Evolutionary conservation across 2,329 filamentous ascomycete species (phyloP).

Genomic region (Exophiala calicioides): DNA sequence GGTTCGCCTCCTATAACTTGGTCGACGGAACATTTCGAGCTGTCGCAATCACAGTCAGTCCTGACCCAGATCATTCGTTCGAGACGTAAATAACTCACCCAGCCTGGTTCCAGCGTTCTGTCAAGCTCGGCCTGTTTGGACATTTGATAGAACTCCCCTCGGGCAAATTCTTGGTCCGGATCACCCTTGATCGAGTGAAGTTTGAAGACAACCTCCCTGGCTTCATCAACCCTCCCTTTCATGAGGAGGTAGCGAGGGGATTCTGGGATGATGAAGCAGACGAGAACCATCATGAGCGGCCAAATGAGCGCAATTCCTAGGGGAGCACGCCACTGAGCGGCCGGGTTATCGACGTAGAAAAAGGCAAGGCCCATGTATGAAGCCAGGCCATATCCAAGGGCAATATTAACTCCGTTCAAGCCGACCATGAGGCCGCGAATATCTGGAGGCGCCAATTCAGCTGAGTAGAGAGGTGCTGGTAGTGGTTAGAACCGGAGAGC

Average conservation of each 20-base stretch:
- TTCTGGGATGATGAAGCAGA: constrained; percentile 33
- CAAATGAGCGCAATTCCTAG: constrained; percentile 22
- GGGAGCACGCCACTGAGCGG: constrained; percentile 22
- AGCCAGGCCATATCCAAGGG: constrained; percentile 22
- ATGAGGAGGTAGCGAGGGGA: constrained; percentile 34
- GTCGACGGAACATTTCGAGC: constrained; percentile 20
- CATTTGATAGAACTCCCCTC: constrained; percentile 26
- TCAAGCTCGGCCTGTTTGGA: constrained; percentile 24
- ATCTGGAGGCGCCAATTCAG: constrained; percentile 24
- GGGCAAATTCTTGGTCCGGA: constrained; percentile 20
- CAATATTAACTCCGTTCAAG: constrained; percentile 26
- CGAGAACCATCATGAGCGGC: constrained; percentile 27
- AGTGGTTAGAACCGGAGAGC: neutral
- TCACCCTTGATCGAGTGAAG: constrained; percentile 25
- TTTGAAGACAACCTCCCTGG: constrained; percentile 27
- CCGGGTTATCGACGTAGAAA: constrained; percentile 14
- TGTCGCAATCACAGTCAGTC: neutral
- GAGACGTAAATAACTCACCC: constrained; percentile 8
- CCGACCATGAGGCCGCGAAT: constrained; percentile 26
- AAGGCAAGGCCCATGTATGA: constrained; percentile 26
- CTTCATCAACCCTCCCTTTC: constrained; percentile 31
- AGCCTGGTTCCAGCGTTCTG: constrained; percentile 18
- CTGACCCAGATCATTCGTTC: too few relatives aligned
- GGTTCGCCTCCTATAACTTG: constrained; percentile 21
- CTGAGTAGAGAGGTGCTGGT: constrained; percentile 17